Evolutionary conservation across 192 early-diverging fungal species (phyloP).

Genomic region (Backusella parvicylindrica): DNA sequence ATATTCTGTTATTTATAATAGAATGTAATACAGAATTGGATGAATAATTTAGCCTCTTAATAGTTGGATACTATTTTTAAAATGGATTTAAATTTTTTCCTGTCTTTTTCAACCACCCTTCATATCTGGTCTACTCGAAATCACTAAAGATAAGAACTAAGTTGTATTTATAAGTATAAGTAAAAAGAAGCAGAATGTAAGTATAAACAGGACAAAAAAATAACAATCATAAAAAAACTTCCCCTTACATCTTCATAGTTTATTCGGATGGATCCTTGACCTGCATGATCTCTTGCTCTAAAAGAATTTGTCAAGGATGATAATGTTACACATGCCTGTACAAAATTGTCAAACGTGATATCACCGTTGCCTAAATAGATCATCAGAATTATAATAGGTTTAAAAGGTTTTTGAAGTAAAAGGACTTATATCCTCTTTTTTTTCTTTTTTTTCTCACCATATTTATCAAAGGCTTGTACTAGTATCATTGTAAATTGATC

Average conservation of each 20-base stretch:
- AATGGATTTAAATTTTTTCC: not conserved
- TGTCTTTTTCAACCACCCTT: not conserved
- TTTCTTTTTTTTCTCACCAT: constrained; percentile 25
- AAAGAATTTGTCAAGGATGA: constrained; percentile 56
- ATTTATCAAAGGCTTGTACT: constrained; percentile 45
- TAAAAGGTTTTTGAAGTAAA: not conserved
- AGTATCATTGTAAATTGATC: constrained; percentile 26
- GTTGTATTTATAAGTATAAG: not conserved
- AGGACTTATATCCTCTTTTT: not conserved
- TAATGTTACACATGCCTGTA: constrained; percentile 61
- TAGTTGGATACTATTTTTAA: not conserved
- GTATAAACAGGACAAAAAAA: not conserved
- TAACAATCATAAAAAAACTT: not conserved
- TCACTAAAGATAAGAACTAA: constrained; percentile 9
- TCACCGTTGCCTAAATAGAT: not conserved
- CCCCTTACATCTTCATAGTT: constrained; percentile 47
- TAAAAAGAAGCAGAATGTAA: not conserved
- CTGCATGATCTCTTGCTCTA: constrained; percentile 46
- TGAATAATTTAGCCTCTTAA: not conserved
- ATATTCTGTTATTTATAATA: not conserved
- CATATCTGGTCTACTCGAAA: constrained; percentile 3
- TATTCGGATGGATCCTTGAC: constrained; percentile 54
- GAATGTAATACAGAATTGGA: not conserved
- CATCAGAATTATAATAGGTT: constrained; percentile 23
- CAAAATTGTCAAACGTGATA: constrained; percentile 64